Evolutionary conservation across 805 yeast species (phyloP).

Genomic region (Teunomyces funiuensis): DNA sequence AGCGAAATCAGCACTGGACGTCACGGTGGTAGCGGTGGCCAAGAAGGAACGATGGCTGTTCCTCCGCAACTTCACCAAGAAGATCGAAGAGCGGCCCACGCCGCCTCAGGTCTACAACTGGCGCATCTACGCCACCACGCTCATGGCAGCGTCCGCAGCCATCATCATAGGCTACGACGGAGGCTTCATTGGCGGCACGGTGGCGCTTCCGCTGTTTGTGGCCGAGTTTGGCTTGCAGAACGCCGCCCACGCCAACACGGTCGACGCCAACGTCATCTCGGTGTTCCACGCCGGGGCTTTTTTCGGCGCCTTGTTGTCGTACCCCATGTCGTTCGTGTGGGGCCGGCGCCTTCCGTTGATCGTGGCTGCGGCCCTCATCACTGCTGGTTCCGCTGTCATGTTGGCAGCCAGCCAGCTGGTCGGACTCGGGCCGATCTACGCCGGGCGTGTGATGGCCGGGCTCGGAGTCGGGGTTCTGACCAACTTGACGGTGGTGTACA

Average conservation of each 20-base stretch:
- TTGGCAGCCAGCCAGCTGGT: slow-evolving; percentile 25
- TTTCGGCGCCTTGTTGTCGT: slow-evolving; percentile 38
- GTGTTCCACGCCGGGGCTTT: slow-evolving; percentile 43
- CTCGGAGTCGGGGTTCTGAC: slow-evolving; percentile 37
- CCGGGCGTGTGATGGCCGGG: slow-evolving; percentile 38
- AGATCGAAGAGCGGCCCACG: slow-evolving; percentile 39
- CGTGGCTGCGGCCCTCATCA: slow-evolving; percentile 31
- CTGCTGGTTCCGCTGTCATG: slow-evolving; percentile 39
- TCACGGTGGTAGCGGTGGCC: neutral
- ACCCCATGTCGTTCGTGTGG: slow-evolving; percentile 34
- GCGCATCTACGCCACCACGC: slow-evolving; percentile 33
- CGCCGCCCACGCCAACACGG: slow-evolving; percentile 18
- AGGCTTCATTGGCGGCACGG: slow-evolving; percentile 43
- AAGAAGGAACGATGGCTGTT: neutral
- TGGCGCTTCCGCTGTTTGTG: slow-evolving; percentile 31
- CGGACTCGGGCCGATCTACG: slow-evolving; percentile 39
- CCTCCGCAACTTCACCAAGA: slow-evolving; percentile 24
- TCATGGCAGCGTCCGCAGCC: slow-evolving; percentile 39
- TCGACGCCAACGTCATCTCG: slow-evolving; percentile 35
- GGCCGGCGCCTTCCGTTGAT: slow-evolving; percentile 34
- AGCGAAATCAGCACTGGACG: neutral
- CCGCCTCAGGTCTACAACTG: slow-evolving; percentile 38
- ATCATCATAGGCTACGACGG: slow-evolving; percentile 43
- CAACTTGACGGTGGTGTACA: slow-evolving; percentile 37
- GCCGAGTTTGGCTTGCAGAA: slow-evolving; percentile 32